These are phyloP conservation scores for Microbotryum violaceum DNA, from an alignment of 1,284 basidiomycete species.

Conservation along the genomic window DNA sequence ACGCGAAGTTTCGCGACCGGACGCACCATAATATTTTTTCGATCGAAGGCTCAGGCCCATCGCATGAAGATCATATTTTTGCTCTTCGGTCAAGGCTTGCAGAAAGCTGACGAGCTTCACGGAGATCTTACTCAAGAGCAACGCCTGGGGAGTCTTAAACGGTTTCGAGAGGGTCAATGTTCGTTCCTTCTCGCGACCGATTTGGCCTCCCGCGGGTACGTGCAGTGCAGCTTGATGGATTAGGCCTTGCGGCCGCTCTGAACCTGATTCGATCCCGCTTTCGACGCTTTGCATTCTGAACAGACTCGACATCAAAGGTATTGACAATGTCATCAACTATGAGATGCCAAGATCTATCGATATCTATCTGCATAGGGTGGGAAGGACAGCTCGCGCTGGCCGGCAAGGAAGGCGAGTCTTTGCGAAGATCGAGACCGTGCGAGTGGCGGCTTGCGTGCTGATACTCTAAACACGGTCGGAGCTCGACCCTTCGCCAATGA, in stretches of 20 bases:
- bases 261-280: neutral
- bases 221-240: neutral
- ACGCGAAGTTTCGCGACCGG: slow-evolving; percentile 66
- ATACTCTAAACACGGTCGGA: too few species aligned
- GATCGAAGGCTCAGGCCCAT: slow-evolving; percentile 93
- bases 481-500: neutral
- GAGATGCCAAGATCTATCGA: slow-evolving; percentile 92
- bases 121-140: slow-evolving; percentile 91
- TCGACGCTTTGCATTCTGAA: slow-evolving; percentile 19
- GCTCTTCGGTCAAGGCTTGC: slow-evolving; percentile 58
- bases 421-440: slow-evolving; percentile 2
- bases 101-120: slow-evolving; percentile 79
- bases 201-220: slow-evolving; percentile 34
- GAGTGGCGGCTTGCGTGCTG: neutral
- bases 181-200: slow-evolving; percentile 66
- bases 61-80: slow-evolving; percentile 91
- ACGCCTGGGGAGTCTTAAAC: slow-evolving; percentile 75
- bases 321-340: slow-evolving; percentile 57
- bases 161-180: slow-evolving; percentile 75
- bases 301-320: slow-evolving; percentile 40
- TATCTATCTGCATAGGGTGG: slow-evolving; percentile 93
- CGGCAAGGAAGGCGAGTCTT: slow-evolving; percentile 69
- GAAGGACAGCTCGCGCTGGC: slow-evolving; percentile 91
- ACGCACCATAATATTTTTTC: slow-evolving; percentile 83
- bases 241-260: too few species aligned